Evolutionary conservation across 1,284 basidiomycete species (phyloP), one percentile per base, ranked within the genome.

Genomic region (Tilletia walkeri): DNA sequence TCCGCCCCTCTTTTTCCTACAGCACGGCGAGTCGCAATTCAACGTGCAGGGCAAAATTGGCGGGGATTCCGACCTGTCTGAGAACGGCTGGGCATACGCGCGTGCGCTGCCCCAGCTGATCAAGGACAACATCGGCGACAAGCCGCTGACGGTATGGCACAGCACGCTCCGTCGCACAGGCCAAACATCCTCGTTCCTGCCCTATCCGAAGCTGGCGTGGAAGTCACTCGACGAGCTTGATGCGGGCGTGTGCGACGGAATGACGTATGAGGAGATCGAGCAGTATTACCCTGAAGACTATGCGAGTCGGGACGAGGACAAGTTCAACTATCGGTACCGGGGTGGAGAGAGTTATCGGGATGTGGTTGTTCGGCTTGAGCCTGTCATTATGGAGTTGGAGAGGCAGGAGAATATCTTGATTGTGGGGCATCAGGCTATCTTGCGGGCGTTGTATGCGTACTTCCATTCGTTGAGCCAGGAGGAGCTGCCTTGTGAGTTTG

Each of bases 261-360:
- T 99, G 96, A 99, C 96, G 0, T 99, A 99, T 82, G 91, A 94
- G 86, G 95, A 99, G 87, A 98, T 99, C 70, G 95, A 95, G 69
- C 70, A 70, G 61, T 82, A 95, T 91, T 99, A 98, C 82, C 96
- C 96, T 0, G 96, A 99, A 76, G 96, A 99, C 84, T 98, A 95
- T 83, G 95, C 94, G n/a, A 94, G 93, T 81, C 89, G 96, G 36
- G 96, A 99, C 81, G 94, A 99, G 66, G 96, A 99, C 86, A 99
- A 99, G 85, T 99, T 97, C 86, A 99, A 99, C 86, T 99, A 99
- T 84, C 90, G 96, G 34, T 98, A 98, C 85, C 77, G 85, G 84
- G 90, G 89, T 20, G 95, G 96, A 68, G 96, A 97, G 84, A 95
- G 93, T 4, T 97, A 97, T 84, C 89, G 94, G 34, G 94, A 97